Evolutionary conservation across 1,284 basidiomycete genomes (phyloP).

Genomic region (Hemileia vastatrix): DNA sequence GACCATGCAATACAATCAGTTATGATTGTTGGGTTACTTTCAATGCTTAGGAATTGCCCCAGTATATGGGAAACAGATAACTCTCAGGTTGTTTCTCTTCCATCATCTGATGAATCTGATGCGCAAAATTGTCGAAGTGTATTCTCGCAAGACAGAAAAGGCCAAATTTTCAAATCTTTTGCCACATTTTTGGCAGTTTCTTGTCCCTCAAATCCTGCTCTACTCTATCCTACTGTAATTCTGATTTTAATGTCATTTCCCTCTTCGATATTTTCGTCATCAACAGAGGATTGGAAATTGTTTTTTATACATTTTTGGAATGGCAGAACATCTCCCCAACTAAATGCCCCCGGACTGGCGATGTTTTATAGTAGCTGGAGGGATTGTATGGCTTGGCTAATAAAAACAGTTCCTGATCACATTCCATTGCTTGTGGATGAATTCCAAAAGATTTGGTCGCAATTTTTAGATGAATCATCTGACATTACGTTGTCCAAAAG

Average conservation of each 20-base stretch:
- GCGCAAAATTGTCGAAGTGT: neutral
- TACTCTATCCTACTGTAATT: constrained; percentile 22
- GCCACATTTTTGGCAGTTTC: constrained; percentile 7
- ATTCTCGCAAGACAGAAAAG: neutral
- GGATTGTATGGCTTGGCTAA: no score
- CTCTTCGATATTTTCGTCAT: neutral
- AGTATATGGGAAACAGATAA: neutral
- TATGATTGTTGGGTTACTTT: no score
- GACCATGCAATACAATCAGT: no score
- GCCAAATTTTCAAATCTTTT: constrained; percentile 2
- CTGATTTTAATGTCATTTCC: constrained; percentile 12
- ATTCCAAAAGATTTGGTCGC: no score
- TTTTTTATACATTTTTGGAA: constrained; percentile 21
- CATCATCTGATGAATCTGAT: no score
- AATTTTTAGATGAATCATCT: no score
- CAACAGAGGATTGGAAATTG: neutral
- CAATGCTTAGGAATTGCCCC: constrained; percentile 10
- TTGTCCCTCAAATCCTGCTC: constrained; percentile 14
- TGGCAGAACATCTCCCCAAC: no score
- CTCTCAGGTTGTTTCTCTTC: neutral
- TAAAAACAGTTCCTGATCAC: no score
- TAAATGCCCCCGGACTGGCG: no score
- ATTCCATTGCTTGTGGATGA: no score
- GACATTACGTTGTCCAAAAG: no score
- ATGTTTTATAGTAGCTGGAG: no score